Base-by-base conservation (phyloP, 257 asterid genomes). In the Nicotiana noctiflora region DNA sequence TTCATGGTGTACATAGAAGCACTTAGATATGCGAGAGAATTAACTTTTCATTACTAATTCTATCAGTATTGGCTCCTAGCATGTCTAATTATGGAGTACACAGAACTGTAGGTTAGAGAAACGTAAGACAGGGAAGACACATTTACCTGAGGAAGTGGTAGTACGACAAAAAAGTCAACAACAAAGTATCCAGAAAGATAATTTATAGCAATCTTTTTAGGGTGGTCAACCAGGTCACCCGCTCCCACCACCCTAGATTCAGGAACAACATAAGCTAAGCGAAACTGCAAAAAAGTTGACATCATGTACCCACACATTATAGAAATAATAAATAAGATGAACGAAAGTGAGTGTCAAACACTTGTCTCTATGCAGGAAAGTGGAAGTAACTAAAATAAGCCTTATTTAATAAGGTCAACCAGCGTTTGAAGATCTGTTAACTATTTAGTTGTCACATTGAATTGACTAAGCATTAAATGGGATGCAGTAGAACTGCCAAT, bases 101-200 rank as follows among this genome's bases (percentile, higher is more conserved):
- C 60, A 25, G 14, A 68, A 23, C 46, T 46, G 78, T 21, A 72
- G 61, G 78, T 49, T 46, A 72, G 40, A 72, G 78, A 72, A 72
- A 52, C 44, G 77, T 23, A 59, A 49, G 65, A 76, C 4, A 74
- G 61, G 61, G 25, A 72, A 8, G 44, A 37, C 61, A 14, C 15
- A 49, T 84, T 85, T 55, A 91, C 98, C 87, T 94, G 97, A 21
- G 98, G 98, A 80, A 94, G 95, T 62, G 98, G 98, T 46, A 94
- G 86, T 25, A 90, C 90, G 23, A 85, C 85, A 65, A 93, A 86
- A 15, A 93, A 64, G 81, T 94, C 98, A 37, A 93, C 17, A 27
- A 79, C 25, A 84, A 94, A 93, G 87, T 83, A 88, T 80, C 92
- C 90, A 32, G 49, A 52, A 18, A 93, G 88, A 88, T 94, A 94